Evolutionary conservation across 306 rosid genomes (phyloP), one percentile per base, ranked within the genome.

Genomic region (Cotoneaster glaucophyllus): DNA sequence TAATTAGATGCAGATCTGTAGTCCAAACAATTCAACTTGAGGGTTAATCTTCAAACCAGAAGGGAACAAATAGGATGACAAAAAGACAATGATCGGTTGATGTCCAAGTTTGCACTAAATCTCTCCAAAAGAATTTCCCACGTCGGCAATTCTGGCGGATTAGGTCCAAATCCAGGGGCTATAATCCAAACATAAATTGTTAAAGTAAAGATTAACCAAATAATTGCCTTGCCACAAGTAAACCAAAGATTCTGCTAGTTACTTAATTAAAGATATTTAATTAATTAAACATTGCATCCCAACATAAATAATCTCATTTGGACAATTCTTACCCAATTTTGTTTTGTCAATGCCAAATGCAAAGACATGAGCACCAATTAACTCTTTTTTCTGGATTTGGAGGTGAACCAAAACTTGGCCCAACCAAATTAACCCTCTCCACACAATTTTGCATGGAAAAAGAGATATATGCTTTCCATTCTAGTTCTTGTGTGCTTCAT

Each of bases 241-340:
- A 41, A 25, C 58, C 44, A 73, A 24, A 48, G 62, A 73, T 43
- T 73, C 77, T 26, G 77, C 77, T 61, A 28, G 69, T 73, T 56
- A 59, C 58, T 61, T n/a, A 56, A 43, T 50, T 48, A 15, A 48
- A 2, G 21, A 48, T 24, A 25, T 14, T 54, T 54, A 56, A 14
- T 12, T 71, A 19, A 50, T 50, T 44, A 15, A 45, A 44, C 59
- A 69, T 26, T 26, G 34, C 25, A 50, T 2, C 15, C 72, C 22
- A 5, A 25, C 39, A 69, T n/a, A 25, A 25, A 44, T 17, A 44
- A 25, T 45, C 37, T 45, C 58, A 41, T 10, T 45, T 69, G 26
- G 14, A 25, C 39, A 18, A 26, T 13, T 25, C 9, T 68, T 28
- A 11, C 39, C 19, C 24, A 48, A 25, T 68, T 68, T 44, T 44